Evolutionary conservation across 2,329 filamentous ascomycete species (phyloP).

Genomic region (Pestalotiopsis fici): DNA sequence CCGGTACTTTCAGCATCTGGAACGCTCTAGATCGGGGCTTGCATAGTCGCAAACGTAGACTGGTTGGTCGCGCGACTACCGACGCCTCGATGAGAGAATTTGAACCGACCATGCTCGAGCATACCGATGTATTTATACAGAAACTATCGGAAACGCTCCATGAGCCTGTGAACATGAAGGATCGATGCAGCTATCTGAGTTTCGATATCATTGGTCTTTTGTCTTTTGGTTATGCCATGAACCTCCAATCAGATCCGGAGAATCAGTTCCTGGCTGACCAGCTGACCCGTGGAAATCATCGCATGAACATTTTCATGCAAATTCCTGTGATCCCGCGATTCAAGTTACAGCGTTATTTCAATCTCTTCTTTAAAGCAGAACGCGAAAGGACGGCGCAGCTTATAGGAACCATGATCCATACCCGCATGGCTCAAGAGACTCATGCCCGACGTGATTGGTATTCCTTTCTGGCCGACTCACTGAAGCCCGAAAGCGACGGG

Average conservation of each 20-base stretch:
- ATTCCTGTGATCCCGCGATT: neutral
- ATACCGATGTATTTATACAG: conserved; percentile 10
- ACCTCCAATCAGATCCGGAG: conserved; percentile 16
- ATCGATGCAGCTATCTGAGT: conserved; percentile 11
- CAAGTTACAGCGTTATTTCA: neutral
- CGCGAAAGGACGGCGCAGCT: neutral
- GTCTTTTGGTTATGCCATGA: conserved; percentile 20
- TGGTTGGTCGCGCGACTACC: conserved; percentile 1
- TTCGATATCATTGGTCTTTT: conserved; percentile 20
- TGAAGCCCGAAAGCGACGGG: neutral
- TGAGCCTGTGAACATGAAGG: conserved; percentile 17
- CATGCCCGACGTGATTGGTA: conserved; percentile 18
- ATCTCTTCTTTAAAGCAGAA: neutral
- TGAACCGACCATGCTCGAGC: conserved; percentile 3
- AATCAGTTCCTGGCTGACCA: conserved; percentile 8
- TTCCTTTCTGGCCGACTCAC: conserved; percentile 14
- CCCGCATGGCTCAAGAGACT: conserved; percentile 14
- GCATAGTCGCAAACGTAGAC: conserved; percentile 7
- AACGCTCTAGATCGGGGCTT: conserved; percentile 1
- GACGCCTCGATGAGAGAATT: conserved; percentile 6
- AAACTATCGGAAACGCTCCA: conserved; percentile 3
- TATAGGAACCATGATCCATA: conserved; percentile 19
- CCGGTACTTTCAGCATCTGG: conserved; percentile 12
- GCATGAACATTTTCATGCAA: neutral
- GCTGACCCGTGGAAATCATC: neutral